A percentile compares a stretch with the other conserved stretches of the same genome.
Evolutionary conservation across 768 basidiomycete genomes (phyloP).

Genomic region (Pulveroboletus sp.): DNA sequence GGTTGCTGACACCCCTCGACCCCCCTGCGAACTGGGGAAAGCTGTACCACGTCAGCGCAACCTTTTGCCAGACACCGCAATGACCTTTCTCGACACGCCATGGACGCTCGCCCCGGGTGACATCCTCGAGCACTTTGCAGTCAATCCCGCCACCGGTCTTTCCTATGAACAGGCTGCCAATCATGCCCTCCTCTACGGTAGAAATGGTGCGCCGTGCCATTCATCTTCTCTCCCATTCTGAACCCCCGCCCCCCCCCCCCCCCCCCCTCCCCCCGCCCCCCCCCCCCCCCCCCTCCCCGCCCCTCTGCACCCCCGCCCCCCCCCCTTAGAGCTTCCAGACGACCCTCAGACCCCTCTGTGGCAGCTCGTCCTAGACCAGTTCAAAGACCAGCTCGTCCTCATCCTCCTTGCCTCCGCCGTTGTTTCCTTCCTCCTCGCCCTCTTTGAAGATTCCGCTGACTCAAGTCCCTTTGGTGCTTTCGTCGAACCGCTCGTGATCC

Average conservation of each 20-base stretch:
- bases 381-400: slow-evolving; percentile 97
- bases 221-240: neutral
- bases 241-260: slow-evolving; percentile 6
- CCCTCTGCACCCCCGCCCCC: too few relatives aligned
- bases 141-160: slow-evolving; percentile 61
- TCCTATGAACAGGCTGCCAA: slow-evolving; percentile 60
- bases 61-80: neutral
- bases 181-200: slow-evolving; percentile 78
- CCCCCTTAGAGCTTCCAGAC: slow-evolving; percentile 80
- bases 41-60: slow-evolving; percentile 8
- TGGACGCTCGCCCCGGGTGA: slow-evolving; percentile 73
- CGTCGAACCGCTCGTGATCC: slow-evolving; percentile 92
- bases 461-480: slow-evolving; percentile 75
- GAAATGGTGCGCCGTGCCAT: slow-evolving; percentile 60
- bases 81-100: slow-evolving; percentile 56
- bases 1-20: slow-evolving; percentile 12
- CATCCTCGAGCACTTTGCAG: slow-evolving; percentile 68
- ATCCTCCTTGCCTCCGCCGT: slow-evolving; percentile 93
- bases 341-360: slow-evolving; percentile 88
- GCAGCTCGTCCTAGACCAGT: slow-evolving; percentile 96
- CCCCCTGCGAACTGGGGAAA: slow-evolving; percentile 8
- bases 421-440: slow-evolving; percentile 86
- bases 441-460: slow-evolving; percentile 74
- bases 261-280: too few relatives aligned
- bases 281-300: too few relatives aligned